Evolutionary conservation across 805 yeast species (phyloP), one percentile per base, ranked within the genome.

Genomic region (Barnettozyma botsteinii): DNA sequence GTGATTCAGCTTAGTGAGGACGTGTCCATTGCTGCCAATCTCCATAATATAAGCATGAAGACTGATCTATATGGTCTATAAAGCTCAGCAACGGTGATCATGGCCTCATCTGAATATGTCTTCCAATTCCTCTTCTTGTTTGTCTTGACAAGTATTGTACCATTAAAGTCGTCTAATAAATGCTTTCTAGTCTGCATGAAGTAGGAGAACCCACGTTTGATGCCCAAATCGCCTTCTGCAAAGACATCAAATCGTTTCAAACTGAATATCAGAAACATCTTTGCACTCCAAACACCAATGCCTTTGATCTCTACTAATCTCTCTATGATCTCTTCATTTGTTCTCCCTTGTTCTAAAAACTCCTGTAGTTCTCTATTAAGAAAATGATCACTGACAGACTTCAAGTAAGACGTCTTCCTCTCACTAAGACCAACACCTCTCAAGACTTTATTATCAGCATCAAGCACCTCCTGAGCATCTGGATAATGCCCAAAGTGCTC

Each of bases 251-350:
- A 55, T 41, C 85, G 70, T 20, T 70, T 71, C 33, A 88, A 62
- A 1, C 84, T 82, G 55, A 86, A 86, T 18, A 81, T 54, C 14
- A 85, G 61, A 59, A 87, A 89, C 96, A 89, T 89, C 40, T 82
- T 83, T 0, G 93, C 89, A 5, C 88, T 77, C 98, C 98, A 89
- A 2, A 71, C 70, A 0, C 93, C 94, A 14, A 85, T 72, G 0
- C 94, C 94, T 52, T 83, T 82, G 46, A 83, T 64, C 20, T 57
- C 56, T 0, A 73, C 70, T 38, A 81, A 59, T 42, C 70, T 72
- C 15, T 67, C 67, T 1, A 71, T 53, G 13, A 82, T 61, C 18
- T 65, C 76, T 2, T 72, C 73, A 34, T 73, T 67, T 4, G 65
- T 45, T 3, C 22, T 26, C 7, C 15, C 43, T 4, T 24, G 25